Evolutionary conservation across 371 early-diverging fungal genomes (phyloP), one percentile per base, ranked within the genome.

Genomic region (Mortierella sp.): DNA sequence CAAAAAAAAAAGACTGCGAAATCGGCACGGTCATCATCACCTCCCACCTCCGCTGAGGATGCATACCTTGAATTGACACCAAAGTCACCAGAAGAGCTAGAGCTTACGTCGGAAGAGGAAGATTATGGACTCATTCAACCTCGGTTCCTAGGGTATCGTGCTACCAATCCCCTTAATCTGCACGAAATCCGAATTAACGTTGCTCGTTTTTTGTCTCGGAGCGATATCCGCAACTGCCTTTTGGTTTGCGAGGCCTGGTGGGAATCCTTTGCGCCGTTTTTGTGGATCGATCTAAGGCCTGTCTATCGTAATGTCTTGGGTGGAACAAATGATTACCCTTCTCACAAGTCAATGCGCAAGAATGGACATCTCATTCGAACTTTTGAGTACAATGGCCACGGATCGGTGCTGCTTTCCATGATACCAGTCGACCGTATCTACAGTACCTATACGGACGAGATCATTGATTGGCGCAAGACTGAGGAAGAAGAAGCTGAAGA

Each of bases 341-440:
- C 69, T 9, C n/a, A 57, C 0, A 73, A 22, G 54, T 35, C 30
- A 14, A 66, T 78, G 63, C 60, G 58, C 14, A 78, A 73, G 55
- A 49, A 78, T 35, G 57, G 67, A 24, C 78, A 78, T 51, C 43
- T 66, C 8, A 73, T 78, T 52, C 69, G 59, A 54, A 52, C 74
- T 5, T 78, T 78, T 24, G 78, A 78, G 22, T 78, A 70, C 60
- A 78, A 78, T 60, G 78, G 78, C 5, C 78, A 78, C 55, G 70
- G 69, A 3, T 45, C 62, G 0, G 70, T 78, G 9, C 52, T 78
- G 28, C 49, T 55, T 12, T 57, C 73, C 9, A 78, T 78, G 78
- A 59, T 78, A 9, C 58, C 73, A 22, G 3, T 32, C 22, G 58
- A 66, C 26, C 18, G 35, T n/a, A 20, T 22, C 24, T 65, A 61